These are phyloP conservation scores for Pyrenula aspistea DNA, from an alignment of 495 filamentous ascomycete species.

Conservation along the genomic window DNA sequence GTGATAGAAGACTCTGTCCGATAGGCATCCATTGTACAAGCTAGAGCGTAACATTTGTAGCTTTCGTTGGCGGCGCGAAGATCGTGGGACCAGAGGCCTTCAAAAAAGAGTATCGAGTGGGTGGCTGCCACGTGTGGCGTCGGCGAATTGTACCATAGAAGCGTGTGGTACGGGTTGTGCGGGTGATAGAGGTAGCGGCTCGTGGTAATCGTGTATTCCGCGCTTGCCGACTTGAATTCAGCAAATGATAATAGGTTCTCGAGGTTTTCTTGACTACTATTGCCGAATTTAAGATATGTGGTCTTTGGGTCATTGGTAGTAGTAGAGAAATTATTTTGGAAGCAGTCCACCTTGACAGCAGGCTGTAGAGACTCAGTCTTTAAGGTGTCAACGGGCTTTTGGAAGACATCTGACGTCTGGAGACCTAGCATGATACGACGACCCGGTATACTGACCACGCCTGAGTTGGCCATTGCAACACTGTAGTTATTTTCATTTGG, in stretches of 20 bases:
- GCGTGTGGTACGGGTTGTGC: neutral
- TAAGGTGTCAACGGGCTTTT: neutral
- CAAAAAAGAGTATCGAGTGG: neutral
- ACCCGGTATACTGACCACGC: neutral
- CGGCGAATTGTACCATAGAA: neutral
- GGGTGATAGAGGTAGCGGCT: neutral
- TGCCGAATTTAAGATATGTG: neutral
- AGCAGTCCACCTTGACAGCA: neutral
- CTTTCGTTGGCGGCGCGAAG: neutral
- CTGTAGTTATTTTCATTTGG: neutral
- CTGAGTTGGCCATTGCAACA: neutral
- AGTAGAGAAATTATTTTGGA: neutral
- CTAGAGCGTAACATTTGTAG: neutral
- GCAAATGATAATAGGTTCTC: neutral
- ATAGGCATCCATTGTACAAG: neutral
- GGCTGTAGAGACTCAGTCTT: neutral
- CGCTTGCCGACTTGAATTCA: neutral
- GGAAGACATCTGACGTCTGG: neutral
- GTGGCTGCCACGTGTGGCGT: neutral
- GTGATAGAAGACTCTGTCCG: neutral
- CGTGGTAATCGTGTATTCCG: neutral
- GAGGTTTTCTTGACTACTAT: neutral
- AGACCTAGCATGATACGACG: neutral
- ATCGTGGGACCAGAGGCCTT: neutral
- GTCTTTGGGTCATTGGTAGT: neutral